Conservation (phyloP, 305 asterid genomes). For the Fraxinus dipetala region DNA sequence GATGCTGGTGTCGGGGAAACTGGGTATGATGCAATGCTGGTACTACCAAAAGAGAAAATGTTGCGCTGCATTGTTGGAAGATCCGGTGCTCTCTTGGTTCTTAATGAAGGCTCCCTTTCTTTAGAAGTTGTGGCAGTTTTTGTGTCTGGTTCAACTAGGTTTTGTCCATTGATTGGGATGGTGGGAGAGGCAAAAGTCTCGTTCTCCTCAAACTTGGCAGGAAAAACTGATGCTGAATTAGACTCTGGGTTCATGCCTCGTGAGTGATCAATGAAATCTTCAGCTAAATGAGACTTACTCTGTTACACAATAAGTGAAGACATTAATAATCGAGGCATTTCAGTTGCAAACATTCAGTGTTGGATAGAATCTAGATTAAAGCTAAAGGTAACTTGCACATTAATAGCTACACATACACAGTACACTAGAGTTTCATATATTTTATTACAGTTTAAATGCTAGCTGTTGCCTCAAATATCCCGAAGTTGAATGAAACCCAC, state of each 20-base stretch:
- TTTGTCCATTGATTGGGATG: conserved; percentile 54
- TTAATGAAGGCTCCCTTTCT: conserved; percentile 45
- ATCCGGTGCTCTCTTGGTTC: conserved; percentile 36
- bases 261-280: conserved; percentile 54
- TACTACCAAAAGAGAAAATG: conserved; percentile 40
- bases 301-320: conserved; percentile 33
- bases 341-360: background rate
- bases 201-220: conserved; percentile 52
- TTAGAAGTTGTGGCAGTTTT: conserved; percentile 49
- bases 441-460: background rate
- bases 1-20: conserved; percentile 43
- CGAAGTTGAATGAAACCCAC: background rate
- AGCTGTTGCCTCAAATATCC: background rate
- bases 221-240: conserved; percentile 45
- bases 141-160: conserved; percentile 54
- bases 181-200: conserved; percentile 40
- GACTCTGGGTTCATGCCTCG: conserved; percentile 43
- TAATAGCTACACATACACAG: background rate
- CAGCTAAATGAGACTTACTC: conserved; percentile 48
- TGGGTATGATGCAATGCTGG: conserved; percentile 40
- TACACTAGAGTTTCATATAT: background rate
- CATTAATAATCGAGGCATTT: conserved; percentile 10
- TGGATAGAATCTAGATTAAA: background rate
- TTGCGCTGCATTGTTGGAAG: conserved; percentile 41
- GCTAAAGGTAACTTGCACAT: background rate